Base-by-base conservation (phyloP, 257 asterid species). In the Rubia yunnanensis region DNA sequence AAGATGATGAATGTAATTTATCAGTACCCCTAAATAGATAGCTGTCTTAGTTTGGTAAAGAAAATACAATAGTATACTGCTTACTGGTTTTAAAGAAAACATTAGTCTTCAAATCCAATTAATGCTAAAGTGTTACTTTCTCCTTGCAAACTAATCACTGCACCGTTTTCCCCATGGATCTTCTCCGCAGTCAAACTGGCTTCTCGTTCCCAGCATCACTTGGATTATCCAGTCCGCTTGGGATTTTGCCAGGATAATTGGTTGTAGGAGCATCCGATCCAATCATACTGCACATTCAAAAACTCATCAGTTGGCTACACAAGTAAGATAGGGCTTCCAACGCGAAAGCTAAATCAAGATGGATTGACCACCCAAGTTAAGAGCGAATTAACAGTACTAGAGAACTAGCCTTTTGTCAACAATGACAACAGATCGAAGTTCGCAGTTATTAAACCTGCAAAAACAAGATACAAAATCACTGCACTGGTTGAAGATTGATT, bases 401-500 rank as follows among this genome's bases (percentile, higher is more conserved):
- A 60, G 60, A 35, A n/a, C 57, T 15, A 77, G 86, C 98, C 98
- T 78, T 80, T 68, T 84, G 70, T 92, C 97, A 39, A 87, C 91
- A 72, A 89, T 67, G 60, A 87, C 89, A 60, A 92, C 32, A 3
- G 95, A 81, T 62, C 98, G 97, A 60, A 92, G 94, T 74, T 92
- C 96, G 27, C 97, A 92, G 67, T 92, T 92, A 60, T 76, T 82
- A 69, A 84, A 92, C 59, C 98, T 92, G 96, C 81, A 79, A 1
- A 13, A 11, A 58, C 27, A 65, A 24, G n/a, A 22, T 48, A 35
- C 13, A 60, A 56, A 48, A 65, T 62, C 73, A 65, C 3, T 31
- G 58, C 28, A 36, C 41, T 22, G 11, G 52, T 5, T 34, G 53
- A 31, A 63, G 17, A 50, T 49, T 32, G 28, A 52, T 1, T 20